phyloP scores from a whole-genome alignment of 768 basidiomycete genomes.

The Leucogyrophana mollusca region DNA sequence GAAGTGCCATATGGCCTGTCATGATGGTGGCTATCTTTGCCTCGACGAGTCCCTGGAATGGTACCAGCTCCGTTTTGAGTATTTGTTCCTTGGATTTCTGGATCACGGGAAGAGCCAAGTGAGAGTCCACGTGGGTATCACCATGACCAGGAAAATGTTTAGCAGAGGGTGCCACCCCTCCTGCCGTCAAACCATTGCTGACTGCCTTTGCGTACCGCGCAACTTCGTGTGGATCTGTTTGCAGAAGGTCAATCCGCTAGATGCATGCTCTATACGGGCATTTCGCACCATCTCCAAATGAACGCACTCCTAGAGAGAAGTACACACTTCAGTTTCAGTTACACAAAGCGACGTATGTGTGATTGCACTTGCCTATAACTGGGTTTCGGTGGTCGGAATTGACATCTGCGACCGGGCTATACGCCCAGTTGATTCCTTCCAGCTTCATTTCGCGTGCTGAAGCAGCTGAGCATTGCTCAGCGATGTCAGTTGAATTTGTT shows the following conservation, averaged over 20 bases:
- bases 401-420: constrained; percentile 69
- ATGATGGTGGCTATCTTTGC: constrained; percentile 54
- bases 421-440: constrained; percentile 71
- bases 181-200: constrained; percentile 43
- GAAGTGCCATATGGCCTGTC: constrained; percentile 75
- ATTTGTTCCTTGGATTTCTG: constrained; percentile 46
- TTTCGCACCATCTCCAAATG: constrained; percentile 61
- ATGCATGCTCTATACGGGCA: not conserved
- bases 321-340: not conserved
- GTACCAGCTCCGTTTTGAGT: constrained; percentile 49
- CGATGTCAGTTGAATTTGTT: constrained; percentile 41
- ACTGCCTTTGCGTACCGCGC: constrained; percentile 47
- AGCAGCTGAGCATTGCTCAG: constrained; percentile 47
- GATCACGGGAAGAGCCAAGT: constrained; percentile 63
- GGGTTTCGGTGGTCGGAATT: constrained; percentile 71
- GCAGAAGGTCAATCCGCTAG: not conserved
- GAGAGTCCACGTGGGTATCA: constrained; percentile 71
- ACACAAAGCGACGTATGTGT: not conserved
- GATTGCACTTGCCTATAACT: constrained; percentile 56
- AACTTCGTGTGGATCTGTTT: constrained; percentile 53
- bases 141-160: constrained; percentile 80
- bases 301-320: constrained; percentile 52
- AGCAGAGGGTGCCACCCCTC: constrained; percentile 55
- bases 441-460: constrained; percentile 56
- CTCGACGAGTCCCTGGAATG: constrained; percentile 50